Base-by-base conservation (phyloP, 441 rosid genomes). In the Raphanus hybrid region DNA sequence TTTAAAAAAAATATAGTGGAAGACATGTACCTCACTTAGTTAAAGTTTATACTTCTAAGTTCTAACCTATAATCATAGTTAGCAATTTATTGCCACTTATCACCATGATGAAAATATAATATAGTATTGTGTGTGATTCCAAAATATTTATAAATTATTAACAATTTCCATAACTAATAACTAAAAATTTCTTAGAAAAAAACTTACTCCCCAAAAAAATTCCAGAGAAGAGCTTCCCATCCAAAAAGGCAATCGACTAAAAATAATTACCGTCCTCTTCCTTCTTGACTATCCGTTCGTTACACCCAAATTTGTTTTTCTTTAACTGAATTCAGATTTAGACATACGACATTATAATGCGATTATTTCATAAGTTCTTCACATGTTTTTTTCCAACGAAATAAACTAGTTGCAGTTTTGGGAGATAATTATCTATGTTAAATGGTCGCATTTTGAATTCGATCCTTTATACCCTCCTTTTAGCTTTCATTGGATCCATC, bases 21-120 rank as follows among this genome's bases (percentile, higher is more conserved):
- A 29, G 80, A 77, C 71, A 43, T 64, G 75, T 70, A 76, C 60
- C 58, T 64, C 75, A 64, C 80, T 55, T 62, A 50, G 18, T 43
- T 43, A 43, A 43, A 43, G 50, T 43, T 43, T 43, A 43, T 16
- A 59, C 66, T 26, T 76, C 45, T 34, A n/a, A 59, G 60, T 26
- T 76, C 45, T 34, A n/a, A 61, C 58, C 16, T 63, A 39, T 41
- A 9, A 75, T 27, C 37, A 64, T 27, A 2, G 14, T 6, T 27
- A 3, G 43, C 60, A 55, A 29, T 55, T 76, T 69, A 1, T 10
- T 64, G 39, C 74, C 74, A 35, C 32, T 35, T 2, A 62, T 15
- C 55, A 50, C 29, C 18, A 34, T 64, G 48, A 52, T 15, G 54
- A 41, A 37, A 39, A 26, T 65, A 41, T 5, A 69, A 60, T 45